Base-by-base conservation (phyloP, 2,329 filamentous ascomycete species). In the Penicillium sp. region DNA sequence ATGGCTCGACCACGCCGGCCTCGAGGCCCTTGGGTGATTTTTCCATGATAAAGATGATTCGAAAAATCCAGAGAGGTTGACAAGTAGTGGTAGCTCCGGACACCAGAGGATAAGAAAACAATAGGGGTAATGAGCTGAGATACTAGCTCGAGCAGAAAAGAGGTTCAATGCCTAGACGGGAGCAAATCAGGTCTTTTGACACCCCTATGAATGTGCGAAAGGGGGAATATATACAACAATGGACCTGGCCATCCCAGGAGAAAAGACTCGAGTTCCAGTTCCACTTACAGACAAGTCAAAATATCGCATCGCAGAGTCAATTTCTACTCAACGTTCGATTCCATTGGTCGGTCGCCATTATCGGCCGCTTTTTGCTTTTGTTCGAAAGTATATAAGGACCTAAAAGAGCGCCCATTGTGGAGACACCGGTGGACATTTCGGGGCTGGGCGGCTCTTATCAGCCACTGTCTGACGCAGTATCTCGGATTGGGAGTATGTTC, bases 21-120 rank as follows among this genome's bases (percentile, higher is more conserved):
- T 56, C 56, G 28, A 54, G 40, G 14, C 27, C 44, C 42, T 57
- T 53, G 1, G 42, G 16, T 4, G 43, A 42, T 25, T 46, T 27
- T 13, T 46, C 27, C 55, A 57, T 57, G 25, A 24, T 49, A 33
- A 6, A 27, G 13, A 14, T 8, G 10, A 2, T 30, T 30, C 28
- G 2, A 8, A 30, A 10, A 4, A 10, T 30, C 11, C 25, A 7
- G 25, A 9, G 25, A 9, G 9, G 25, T 6, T 7, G 25, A 4
- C 9, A 9, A 27, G 9, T 9, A 6, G 25, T 4, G 25, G 25
- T 5, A 27, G 2, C 6, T 2, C 20, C 20, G 25, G 25, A 27
- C 25, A 27, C 6, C 25, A 27, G 25, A 27, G 9, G 25, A 27
- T 2, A 22, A 27, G 25, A 27, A 27, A 4, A 27, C 5, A 27